Evolutionary conservation across 177 flowering plant species (phyloP), one percentile per base, ranked within the genome.

Genomic region (Tripterygium wilfordii): DNA sequence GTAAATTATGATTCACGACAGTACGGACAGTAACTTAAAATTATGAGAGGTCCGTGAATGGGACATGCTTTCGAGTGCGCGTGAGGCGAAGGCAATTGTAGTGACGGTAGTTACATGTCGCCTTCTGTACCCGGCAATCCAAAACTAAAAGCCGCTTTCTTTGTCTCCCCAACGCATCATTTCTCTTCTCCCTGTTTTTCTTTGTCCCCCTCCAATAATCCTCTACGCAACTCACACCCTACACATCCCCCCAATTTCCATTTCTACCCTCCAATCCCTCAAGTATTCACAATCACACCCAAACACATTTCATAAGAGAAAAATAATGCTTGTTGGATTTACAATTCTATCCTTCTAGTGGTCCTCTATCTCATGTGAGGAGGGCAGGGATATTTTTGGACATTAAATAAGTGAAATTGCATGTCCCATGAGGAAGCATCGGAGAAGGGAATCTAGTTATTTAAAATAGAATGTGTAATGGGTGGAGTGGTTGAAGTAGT

Each of bases 191-290:
- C 48, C 36, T 62, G 64, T 57, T 64, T 69, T 51, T 63, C 49
- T 50, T 49, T 68, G 68, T 65, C 71, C 64, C 78, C 75, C 4
- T n/a, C n/a, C n/a, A n/a, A n/a, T n/a, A n/a, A n/a, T n/a, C n/a
- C n/a, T n/a, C n/a, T n/a, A n/a, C n/a, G n/a, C n/a, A n/a, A n/a
- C n/a, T n/a, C n/a, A n/a, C n/a, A n/a, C 37, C 33, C 12, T 12
- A 6, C 7, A 30, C 7, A 30, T 30, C 33, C 33, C n/a, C n/a
- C n/a, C n/a, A n/a, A n/a, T n/a, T n/a, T n/a, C n/a, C n/a, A n/a
- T n/a, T 20, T 42, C 45, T 25, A 12, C 17, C 45, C 24, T n/a
- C n/a, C n/a, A 13, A 20, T 15, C 14, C 38, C 16, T 35, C 16
- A 7, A 3, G 10, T 15, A 10, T 15, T 19, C 44, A 21, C 47